Percentiles rank a stretch among this genome's conserved stretches.
Evolutionary conservation across 1,139 yeast genomes (phyloP).

Genomic region (Yamadazyma diddensiae): DNA sequence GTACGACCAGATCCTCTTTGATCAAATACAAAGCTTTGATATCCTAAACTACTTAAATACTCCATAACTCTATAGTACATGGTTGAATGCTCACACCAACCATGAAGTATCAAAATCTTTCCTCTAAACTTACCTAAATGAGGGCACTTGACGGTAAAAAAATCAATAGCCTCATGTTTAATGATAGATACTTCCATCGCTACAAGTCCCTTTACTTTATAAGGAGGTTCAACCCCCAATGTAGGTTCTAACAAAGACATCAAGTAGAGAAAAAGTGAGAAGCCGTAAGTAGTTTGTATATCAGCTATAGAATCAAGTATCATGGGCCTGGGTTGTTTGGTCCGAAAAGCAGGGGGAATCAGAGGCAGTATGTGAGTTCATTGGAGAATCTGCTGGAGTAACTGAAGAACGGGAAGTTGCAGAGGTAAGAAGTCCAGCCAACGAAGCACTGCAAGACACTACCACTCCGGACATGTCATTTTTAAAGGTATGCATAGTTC

Average conservation of each 20-base stretch:
- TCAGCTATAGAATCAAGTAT: too few species aligned
- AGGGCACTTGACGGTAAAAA: constrained; percentile 14
- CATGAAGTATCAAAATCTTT: constrained; percentile 19
- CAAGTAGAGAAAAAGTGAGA: not conserved
- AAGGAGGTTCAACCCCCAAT: constrained; percentile 15
- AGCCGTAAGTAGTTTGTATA: too few species aligned
- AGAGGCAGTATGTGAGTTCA: too few species aligned
- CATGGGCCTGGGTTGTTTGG: too few species aligned
- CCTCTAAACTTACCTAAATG: constrained; percentile 12
- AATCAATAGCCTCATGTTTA: constrained; percentile 13
- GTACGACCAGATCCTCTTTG: constrained; percentile 23
- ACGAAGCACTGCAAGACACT: not conserved
- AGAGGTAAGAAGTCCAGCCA: too few species aligned
- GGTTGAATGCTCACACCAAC: constrained; percentile 22
- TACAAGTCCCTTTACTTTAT: constrained; percentile 8
- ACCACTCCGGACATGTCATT: constrained; percentile 5
- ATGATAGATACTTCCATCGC: constrained; percentile 7
- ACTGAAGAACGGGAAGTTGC: too few species aligned
- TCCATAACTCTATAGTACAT: constrained; percentile 21
- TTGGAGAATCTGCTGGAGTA: too few species aligned
- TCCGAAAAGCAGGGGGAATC: too few species aligned
- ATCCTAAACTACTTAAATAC: constrained; percentile 17
- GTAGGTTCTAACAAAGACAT: constrained; percentile 9
- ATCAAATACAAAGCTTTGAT: constrained; percentile 19
- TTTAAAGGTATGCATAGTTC: constrained; percentile 44